phyloP scores from a whole-genome alignment of 225 moss, liverwort and hornwort species.

The Marchantia polymorpha region DNA sequence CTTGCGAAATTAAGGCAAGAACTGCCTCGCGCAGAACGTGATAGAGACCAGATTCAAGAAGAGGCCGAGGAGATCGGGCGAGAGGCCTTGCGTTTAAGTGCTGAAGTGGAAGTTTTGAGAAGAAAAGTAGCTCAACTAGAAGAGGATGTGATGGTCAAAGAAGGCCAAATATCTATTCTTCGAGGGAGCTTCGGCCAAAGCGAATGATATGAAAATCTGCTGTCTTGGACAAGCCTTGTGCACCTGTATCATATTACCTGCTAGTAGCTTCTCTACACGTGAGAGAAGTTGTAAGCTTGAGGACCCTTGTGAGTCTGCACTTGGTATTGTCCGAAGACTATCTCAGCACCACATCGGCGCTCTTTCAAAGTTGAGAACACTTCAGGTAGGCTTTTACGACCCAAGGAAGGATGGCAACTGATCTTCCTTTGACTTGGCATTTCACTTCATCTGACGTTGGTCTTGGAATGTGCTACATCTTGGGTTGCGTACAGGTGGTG shows the following conservation, averaged over 20 bases:
- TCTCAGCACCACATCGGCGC: background rate
- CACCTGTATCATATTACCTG: constrained; percentile 16
- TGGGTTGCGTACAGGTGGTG: background rate
- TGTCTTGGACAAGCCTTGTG: constrained; percentile 6
- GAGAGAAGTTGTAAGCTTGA: background rate
- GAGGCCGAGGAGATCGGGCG: constrained; percentile 90
- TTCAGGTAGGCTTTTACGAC: background rate
- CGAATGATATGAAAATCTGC: constrained; percentile 16
- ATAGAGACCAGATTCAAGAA: constrained; percentile 64
- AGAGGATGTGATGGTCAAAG: constrained; percentile 86
- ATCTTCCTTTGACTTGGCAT: no score
- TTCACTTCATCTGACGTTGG: no score
- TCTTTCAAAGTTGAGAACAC: background rate
- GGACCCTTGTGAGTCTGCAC: background rate
- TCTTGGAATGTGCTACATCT: background rate
- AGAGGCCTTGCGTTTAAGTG: constrained; percentile 79
- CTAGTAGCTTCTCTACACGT: background rate
- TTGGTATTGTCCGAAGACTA: background rate
- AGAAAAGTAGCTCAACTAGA: constrained; percentile 77
- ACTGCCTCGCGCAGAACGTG: constrained; percentile 52
- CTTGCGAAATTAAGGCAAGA: constrained; percentile 52
- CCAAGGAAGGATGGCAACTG: background rate
- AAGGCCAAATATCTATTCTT: constrained; percentile 82
- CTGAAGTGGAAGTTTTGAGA: constrained; percentile 88
- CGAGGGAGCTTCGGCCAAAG: constrained; percentile 44